Evolutionary conservation across 2,329 filamentous ascomycete genomes (phyloP).

Genomic region (Teratosphaeria viscida): DNA sequence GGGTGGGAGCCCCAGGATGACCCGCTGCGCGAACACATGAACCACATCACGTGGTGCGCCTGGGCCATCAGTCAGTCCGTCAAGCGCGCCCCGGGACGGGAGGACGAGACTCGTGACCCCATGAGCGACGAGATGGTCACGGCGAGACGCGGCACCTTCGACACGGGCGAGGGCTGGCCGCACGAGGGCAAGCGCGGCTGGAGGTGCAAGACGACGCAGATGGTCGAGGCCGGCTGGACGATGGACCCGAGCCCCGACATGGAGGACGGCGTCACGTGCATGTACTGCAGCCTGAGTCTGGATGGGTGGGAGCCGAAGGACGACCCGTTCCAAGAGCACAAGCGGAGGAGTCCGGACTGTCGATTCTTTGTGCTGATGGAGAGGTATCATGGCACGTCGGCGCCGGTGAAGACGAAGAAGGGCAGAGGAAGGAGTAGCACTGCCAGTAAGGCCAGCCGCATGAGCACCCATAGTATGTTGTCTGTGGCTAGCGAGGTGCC

Average conservation of each 20-base stretch:
- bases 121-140: constrained; percentile 58
- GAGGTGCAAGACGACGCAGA: constrained; percentile 82
- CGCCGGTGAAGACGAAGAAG: constrained; percentile 21
- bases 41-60: constrained; percentile 70
- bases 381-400: constrained; percentile 20
- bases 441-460: constrained; percentile 51
- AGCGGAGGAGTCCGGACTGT: constrained; percentile 66
- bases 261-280: constrained; percentile 76
- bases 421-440: constrained; percentile 46
- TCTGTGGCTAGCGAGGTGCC: constrained; percentile 10
- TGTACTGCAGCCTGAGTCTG: constrained; percentile 79
- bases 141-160: constrained; percentile 75
- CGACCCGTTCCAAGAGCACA: constrained; percentile 85
- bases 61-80: constrained; percentile 58
- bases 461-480: constrained; percentile 21
- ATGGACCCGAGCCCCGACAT: constrained; percentile 76
- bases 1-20: constrained; percentile 87
- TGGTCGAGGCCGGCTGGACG: constrained; percentile 88
- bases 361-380: constrained; percentile 66
- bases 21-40: constrained; percentile 74
- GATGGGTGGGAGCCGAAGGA: constrained; percentile 94
- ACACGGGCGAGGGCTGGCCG: constrained; percentile 59
- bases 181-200: constrained; percentile 81
- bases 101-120: constrained; percentile 59
- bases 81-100: constrained; percentile 43